These are phyloP conservation scores for Waltergamsia citrina DNA, from an alignment of 2,329 filamentous ascomycete genomes.

Conservation along the genomic window DNA sequence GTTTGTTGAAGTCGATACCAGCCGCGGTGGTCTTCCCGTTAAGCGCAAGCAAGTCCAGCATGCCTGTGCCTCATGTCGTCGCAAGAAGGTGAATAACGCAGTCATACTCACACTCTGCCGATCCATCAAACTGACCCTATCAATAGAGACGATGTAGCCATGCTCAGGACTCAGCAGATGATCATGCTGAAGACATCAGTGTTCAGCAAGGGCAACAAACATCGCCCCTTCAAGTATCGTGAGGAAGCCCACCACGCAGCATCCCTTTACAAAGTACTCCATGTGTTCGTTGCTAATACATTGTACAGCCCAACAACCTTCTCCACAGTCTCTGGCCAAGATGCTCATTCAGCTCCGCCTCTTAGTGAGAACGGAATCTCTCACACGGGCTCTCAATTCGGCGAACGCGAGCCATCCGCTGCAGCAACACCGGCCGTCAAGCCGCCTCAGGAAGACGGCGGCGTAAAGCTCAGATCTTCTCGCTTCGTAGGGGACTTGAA, in stretches of 20 bases:
- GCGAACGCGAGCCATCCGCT: neutral
- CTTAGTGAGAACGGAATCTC: neutral
- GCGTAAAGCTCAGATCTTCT: slow-evolving; percentile 17
- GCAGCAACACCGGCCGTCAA: neutral
- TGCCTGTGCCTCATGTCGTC: slow-evolving; percentile 45
- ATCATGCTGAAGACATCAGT: slow-evolving; percentile 9
- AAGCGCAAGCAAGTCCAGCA: slow-evolving; percentile 52
- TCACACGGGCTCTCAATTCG: too few relatives aligned
- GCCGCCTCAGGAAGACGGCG: neutral
- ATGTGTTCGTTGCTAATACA: neutral
- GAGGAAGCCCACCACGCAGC: too few relatives aligned
- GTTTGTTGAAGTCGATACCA: slow-evolving; percentile 46
- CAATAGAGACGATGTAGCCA: slow-evolving; percentile 34
- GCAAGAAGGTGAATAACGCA: slow-evolving; percentile 34
- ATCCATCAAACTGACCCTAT: neutral
- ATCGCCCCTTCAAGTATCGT: neutral
- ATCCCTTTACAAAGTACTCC: neutral
- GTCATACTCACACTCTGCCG: too few relatives aligned
- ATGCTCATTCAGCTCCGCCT: neutral
- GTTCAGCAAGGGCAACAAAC: neutral
- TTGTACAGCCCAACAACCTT: neutral
- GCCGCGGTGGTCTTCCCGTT: slow-evolving; percentile 38
- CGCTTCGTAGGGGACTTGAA: slow-evolving; percentile 51
- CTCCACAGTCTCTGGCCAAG: neutral
- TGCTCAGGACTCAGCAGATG: slow-evolving; percentile 21